Base-by-base conservation (phyloP, 306 rosid species). In the Elaeagnus macrophylla region DNA sequence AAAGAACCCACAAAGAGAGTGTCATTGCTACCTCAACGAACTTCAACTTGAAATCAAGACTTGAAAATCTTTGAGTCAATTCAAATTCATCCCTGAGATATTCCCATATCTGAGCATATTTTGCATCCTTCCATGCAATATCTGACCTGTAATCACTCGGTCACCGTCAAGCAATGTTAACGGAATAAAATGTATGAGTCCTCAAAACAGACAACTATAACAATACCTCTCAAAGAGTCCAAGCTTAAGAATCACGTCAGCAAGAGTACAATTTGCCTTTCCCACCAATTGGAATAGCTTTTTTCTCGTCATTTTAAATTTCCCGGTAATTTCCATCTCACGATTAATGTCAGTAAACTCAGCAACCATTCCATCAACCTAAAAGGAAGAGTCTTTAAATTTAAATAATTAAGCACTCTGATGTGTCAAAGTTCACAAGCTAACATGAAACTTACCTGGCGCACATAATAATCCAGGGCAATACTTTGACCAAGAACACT, bases 361-460 rank as follows among this genome's bases (percentile, higher is more conserved):
- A 11, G 93, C 99, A 68, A 91, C 96, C 95, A 91, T 91, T 53
- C 99, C 99, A 54, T 87, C 99, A 68, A 91, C 96, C 99, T 91
- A 62, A 40, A 60, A 59, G 36, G n/a, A n/a, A 37, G n/a, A 20
- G 53, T 51, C 25, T 35, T 38, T 16, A 14, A 62, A 62, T 42
- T 54, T 46, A 48, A 48, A 67, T 39, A n/a, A 68, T 56, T 56
- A n/a, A n/a, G 10, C 13, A 48, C 8, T 52, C 60, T 61, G 47
- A 57, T 35, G 20, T 51, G 61, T 64, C 70, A 43, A 48, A 57
- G 53, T 53, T 68, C 65, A 9, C 37, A 60, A 62, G 38, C 43
- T 41, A 37, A 53, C 15, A 41, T 8, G 39, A 50, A 76, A 36
- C 60, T 57, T 80, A 84, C 99, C 96, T 91, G 99, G 44, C 99